A percentile compares a stretch with the other conserved stretches of the same genome.
These are phyloP conservation scores for Russula emetica DNA, from an alignment of 768 basidiomycete species.

Conservation along the genomic window DNA sequence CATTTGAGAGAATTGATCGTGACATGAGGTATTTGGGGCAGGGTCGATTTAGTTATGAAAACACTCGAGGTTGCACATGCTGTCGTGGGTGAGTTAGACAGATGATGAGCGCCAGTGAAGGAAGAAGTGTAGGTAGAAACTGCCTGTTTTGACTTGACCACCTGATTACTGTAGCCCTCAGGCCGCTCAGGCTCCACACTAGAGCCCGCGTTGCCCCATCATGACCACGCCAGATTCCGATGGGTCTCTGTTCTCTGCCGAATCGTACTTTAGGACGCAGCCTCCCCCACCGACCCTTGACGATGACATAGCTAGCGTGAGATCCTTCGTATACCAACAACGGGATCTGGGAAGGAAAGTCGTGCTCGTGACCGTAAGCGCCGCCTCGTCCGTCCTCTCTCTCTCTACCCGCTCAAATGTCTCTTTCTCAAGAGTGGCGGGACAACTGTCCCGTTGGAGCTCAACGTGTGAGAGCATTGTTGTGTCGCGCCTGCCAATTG, in stretches of 20 bases:
- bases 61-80: neutral
- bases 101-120: neutral
- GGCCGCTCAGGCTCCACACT: neutral
- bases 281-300: constrained; percentile 69
- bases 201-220: neutral
- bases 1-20: neutral
- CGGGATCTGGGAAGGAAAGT: constrained; percentile 62
- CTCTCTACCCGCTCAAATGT: neutral
- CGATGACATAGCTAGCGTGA: constrained; percentile 58
- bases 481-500: constrained; percentile 4
- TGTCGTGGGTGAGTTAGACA: neutral
- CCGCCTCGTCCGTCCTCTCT: neutral
- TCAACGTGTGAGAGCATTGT: constrained; percentile 87
- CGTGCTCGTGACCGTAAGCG: constrained; percentile 88
- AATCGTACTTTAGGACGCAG: constrained; percentile 88
- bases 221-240: constrained; percentile 15
- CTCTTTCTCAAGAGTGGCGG: constrained; percentile 75
- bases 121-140: neutral
- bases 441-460: constrained; percentile 95
- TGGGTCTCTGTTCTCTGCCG: constrained; percentile 61
- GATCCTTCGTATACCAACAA: constrained; percentile 69
- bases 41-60: neutral
- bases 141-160: neutral
- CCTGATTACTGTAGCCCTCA: neutral
- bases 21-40: neutral